Evolutionary conservation across 2,329 filamentous ascomycete species (phyloP).

Genomic region (Drechslerella stenobrocha): DNA sequence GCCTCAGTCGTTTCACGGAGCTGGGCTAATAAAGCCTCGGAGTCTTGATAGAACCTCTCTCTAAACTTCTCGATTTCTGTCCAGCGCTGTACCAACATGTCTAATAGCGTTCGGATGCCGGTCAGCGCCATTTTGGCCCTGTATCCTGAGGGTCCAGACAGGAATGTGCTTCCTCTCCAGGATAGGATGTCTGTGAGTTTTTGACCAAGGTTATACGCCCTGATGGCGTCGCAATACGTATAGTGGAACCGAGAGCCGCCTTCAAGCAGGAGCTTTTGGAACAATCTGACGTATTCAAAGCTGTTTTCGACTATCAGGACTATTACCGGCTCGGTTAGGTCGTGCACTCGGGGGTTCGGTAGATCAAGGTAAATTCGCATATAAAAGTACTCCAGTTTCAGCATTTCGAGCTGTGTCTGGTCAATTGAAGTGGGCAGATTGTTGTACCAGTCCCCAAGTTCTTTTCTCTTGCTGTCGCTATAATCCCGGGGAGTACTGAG

Average conservation of each 20-base stretch:
- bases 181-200: conserved; percentile 43
- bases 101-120: conserved; percentile 34
- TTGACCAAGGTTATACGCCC: conserved; percentile 42
- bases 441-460: conserved; percentile 80
- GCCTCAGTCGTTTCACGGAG: conserved; percentile 34
- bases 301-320: conserved; percentile 42
- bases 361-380: conserved; percentile 71
- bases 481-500: conserved; percentile 70
- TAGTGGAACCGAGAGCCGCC: conserved; percentile 39
- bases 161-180: conserved; percentile 37
- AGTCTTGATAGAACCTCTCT: conserved; percentile 40
- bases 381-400: conserved; percentile 86
- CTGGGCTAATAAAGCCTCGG: conserved; percentile 28
- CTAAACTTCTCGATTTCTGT: conserved; percentile 43
- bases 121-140: conserved; percentile 33
- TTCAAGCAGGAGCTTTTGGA: conserved; percentile 43
- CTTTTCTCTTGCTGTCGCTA: conserved; percentile 73
- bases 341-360: conserved; percentile 39
- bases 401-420: conserved; percentile 70
- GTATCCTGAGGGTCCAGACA: conserved; percentile 25
- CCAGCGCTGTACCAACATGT: conserved; percentile 40
- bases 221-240: conserved; percentile 46
- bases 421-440: conserved; percentile 70
- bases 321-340: conserved; percentile 34
- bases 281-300: conserved; percentile 40